A percentile compares a stretch with the other conserved stretches of the same genome.
phyloP scores from a whole-genome alignment of 1,139 yeast species.

The Hyphopichia fennica region DNA sequence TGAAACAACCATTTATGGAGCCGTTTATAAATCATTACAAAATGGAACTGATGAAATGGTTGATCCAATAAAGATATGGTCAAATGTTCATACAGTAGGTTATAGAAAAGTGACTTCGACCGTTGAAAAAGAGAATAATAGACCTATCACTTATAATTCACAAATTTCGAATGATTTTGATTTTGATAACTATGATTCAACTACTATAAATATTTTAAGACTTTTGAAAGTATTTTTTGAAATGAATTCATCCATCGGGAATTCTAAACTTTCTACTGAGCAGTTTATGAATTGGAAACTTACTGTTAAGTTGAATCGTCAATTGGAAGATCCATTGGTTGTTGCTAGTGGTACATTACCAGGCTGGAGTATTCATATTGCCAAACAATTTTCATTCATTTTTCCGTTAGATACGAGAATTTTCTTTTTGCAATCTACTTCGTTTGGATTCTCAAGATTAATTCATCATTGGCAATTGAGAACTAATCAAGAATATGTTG shows the following conservation, averaged over 20 bases:
- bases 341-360: constrained; percentile 90
- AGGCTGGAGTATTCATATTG: constrained; percentile 75
- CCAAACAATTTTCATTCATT: constrained; percentile 74
- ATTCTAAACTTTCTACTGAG: constrained; percentile 33
- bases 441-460: constrained; percentile 87
- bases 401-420: constrained; percentile 84
- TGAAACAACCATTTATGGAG: constrained; percentile 81
- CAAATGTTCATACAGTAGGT: constrained; percentile 50
- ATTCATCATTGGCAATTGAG: constrained; percentile 75
- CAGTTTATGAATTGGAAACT: constrained; percentile 76
- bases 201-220: constrained; percentile 51
- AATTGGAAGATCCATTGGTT: constrained; percentile 84
- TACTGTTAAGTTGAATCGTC: constrained; percentile 83
- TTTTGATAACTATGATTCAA: constrained; percentile 39
- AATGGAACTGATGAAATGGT: constrained; percentile 37
- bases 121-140: constrained; percentile 13
- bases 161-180: constrained; percentile 27
- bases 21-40: constrained; percentile 59
- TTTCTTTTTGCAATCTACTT: constrained; percentile 79
- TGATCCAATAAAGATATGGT: constrained; percentile 58
- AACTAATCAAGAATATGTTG: constrained; percentile 43
- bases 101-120: constrained; percentile 41
- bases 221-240: constrained; percentile 55
- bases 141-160: constrained; percentile 13
- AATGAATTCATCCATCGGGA: constrained; percentile 43